Evolutionary conservation across 331 rosid species (phyloP).

Genomic region (Phaseolus coccineus): DNA sequence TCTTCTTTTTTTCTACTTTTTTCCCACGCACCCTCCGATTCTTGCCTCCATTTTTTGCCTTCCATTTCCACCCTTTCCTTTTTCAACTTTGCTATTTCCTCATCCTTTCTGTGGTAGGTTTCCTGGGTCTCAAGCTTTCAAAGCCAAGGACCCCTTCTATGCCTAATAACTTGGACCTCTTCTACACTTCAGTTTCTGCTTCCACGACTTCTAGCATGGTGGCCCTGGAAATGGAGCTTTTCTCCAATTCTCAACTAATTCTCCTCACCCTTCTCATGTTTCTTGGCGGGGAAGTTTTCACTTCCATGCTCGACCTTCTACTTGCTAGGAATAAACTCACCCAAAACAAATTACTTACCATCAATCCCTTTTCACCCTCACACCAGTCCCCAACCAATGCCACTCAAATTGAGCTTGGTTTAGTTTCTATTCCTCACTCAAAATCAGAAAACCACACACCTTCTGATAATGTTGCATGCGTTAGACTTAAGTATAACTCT

Average conservation of each 20-base stretch:
- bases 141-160: constrained; percentile 45
- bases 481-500: constrained; percentile 38
- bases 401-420: constrained; percentile 13
- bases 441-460: neutral
- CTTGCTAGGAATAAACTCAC: constrained; percentile 25
- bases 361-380: neutral
- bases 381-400: neutral
- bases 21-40: neutral
- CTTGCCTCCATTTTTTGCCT: neutral
- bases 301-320: constrained; percentile 56
- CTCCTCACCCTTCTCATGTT: constrained; percentile 72
- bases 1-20: neutral
- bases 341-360: neutral
- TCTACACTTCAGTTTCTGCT: constrained; percentile 79
- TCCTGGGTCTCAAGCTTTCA: constrained; percentile 38
- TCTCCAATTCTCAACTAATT: constrained; percentile 68
- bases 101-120: neutral
- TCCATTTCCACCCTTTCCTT: neutral
- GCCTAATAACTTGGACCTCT: constrained; percentile 48
- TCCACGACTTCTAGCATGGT: constrained; percentile 74
- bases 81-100: neutral
- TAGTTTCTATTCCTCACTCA: neutral
- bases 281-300: constrained; percentile 70
- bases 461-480: neutral
- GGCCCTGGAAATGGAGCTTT: constrained; percentile 65